These are phyloP conservation scores for Yamadazyma triangularis DNA, from an alignment of 1,139 yeast species.

Conservation along the genomic window DNA sequence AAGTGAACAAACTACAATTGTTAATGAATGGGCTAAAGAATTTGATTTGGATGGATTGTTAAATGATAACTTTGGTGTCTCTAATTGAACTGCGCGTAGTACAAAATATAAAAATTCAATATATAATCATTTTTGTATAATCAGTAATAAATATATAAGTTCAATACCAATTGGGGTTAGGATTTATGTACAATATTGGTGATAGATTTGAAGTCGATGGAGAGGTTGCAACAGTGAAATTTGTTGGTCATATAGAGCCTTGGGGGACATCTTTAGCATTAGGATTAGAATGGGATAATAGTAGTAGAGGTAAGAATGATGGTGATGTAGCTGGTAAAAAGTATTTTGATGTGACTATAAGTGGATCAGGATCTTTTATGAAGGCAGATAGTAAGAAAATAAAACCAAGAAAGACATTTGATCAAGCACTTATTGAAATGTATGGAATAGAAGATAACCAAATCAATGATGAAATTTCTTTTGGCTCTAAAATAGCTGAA, in stretches of 20 bases:
- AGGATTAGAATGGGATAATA: constrained; percentile 88
- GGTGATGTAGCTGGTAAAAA: constrained; percentile 61
- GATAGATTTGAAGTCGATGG: constrained; percentile 41
- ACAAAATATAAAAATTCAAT: background rate
- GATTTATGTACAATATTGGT: constrained; percentile 18
- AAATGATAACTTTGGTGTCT: constrained; percentile 15
- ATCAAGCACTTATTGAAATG: constrained; percentile 44
- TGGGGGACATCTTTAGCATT: constrained; percentile 60
- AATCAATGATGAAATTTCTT: constrained; percentile 20
- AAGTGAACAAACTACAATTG: constrained; percentile 77
- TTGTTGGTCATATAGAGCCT: constrained; percentile 49
- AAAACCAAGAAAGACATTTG: constrained; percentile 26
- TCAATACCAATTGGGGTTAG: no score
- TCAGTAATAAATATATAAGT: no score
- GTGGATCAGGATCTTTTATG: constrained; percentile 62
- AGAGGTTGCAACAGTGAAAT: constrained; percentile 60
- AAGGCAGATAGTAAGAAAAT: constrained; percentile 38
- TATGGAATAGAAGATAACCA: constrained; percentile 34
- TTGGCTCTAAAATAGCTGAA: constrained; percentile 57
- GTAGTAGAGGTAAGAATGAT: constrained; percentile 67
- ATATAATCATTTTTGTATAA: no score
- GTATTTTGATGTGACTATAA: constrained; percentile 42
- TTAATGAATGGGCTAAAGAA: constrained; percentile 89
- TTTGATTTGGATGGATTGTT: constrained; percentile 86
- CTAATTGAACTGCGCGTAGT: background rate